A percentile compares a stretch with the other conserved stretches of the same genome.
phyloP scores from a whole-genome alignment of 2,329 filamentous ascomycete species.

The Fusarium heterosporum region DNA sequence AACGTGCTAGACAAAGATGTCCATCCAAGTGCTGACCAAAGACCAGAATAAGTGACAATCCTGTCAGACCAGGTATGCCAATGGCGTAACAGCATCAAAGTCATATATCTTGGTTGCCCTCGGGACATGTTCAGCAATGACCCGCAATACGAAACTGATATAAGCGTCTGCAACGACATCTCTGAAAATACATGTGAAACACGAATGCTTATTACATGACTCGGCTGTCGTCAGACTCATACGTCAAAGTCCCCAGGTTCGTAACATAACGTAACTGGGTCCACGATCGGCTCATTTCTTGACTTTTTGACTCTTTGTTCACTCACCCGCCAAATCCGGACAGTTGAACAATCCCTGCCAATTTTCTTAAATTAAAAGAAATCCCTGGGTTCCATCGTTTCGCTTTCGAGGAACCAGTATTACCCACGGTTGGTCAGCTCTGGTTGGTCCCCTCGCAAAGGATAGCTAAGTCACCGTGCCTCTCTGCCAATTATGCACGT shows the following conservation, averaged over 20 bases:
- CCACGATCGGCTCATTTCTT: constrained; percentile 40
- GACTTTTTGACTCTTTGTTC: background rate
- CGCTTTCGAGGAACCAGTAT: constrained; percentile 1
- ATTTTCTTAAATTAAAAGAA: constrained; percentile 23
- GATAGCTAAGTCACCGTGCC: constrained; percentile 4
- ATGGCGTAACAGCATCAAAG: constrained; percentile 11
- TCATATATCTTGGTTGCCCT: background rate
- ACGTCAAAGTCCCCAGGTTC: constrained; percentile 33
- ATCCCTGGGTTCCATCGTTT: background rate
- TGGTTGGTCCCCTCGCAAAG: constrained; percentile 2
- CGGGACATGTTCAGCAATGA: background rate
- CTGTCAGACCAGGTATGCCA: constrained; percentile 10
- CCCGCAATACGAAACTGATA: background rate
- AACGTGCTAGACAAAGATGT: constrained; percentile 6
- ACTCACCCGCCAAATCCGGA: constrained; percentile 16
- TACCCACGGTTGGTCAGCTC: background rate
- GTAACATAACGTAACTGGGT: constrained; percentile 25
- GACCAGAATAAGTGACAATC: background rate
- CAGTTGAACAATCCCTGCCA: constrained; percentile 22
- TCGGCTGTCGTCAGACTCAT: constrained; percentile 32
- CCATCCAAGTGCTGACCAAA: constrained; percentile 29
- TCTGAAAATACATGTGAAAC: constrained; percentile 6
- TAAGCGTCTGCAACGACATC: background rate
- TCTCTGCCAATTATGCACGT: constrained; percentile 17
- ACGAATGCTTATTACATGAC: constrained; percentile 31